Conservation (phyloP, 1,139 yeast species). For the Yamadazyma conglobata region DNA sequence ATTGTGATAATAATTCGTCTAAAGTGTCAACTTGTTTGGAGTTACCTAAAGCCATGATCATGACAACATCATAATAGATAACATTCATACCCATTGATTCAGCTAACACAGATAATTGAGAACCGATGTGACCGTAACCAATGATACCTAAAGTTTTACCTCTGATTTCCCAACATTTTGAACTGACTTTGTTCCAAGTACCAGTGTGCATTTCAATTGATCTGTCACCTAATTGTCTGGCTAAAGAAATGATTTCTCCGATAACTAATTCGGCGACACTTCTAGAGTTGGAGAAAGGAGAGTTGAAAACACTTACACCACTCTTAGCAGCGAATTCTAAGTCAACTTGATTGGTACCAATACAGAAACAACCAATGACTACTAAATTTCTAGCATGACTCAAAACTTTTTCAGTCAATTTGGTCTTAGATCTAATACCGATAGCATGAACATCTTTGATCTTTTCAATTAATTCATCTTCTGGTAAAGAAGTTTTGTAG, state of each 20-base stretch:
- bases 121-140: slow-evolving; percentile 98
- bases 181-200: slow-evolving; percentile 94
- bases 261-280: slow-evolving; percentile 97
- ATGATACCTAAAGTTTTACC: slow-evolving; percentile 96
- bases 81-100: slow-evolving; percentile 99
- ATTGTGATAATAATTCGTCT: slow-evolving; percentile 71
- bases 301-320: slow-evolving; percentile 96
- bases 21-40: slow-evolving; percentile 88
- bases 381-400: slow-evolving; percentile 86
- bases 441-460: slow-evolving; percentile 92
- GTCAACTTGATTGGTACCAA: slow-evolving; percentile 98
- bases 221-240: slow-evolving; percentile 97
- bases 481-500: slow-evolving; percentile 84
- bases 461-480: slow-evolving; percentile 91
- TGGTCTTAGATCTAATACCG: slow-evolving; percentile 97
- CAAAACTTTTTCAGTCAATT: slow-evolving; percentile 73
- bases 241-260: slow-evolving; percentile 89
- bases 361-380: slow-evolving; percentile 96
- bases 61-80: slow-evolving; percentile 82
- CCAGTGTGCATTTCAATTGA: slow-evolving; percentile 95
- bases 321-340: slow-evolving; percentile 85
- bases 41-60: slow-evolving; percentile 96
- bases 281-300: slow-evolving; percentile 97
- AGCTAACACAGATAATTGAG: slow-evolving; percentile 94
- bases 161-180: slow-evolving; percentile 98